Evolutionary conservation across 495 filamentous ascomycete genomes (phyloP), one percentile per base, ranked within the genome.

Genomic region (Hypoxylon cercidicola): DNA sequence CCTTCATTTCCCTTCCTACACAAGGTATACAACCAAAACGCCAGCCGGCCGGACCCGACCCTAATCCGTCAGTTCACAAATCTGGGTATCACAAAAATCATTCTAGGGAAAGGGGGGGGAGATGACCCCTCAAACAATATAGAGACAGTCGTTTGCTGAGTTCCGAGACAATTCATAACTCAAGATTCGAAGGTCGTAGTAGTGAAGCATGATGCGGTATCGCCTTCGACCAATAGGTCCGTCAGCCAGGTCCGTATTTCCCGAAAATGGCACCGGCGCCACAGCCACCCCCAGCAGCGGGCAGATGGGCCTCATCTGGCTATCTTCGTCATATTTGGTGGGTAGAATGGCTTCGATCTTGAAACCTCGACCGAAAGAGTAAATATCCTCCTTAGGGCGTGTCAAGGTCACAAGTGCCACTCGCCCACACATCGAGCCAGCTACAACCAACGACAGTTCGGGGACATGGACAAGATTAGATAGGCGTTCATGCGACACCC

Each of bases 401-500:
- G 91, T 94, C 23, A 94, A 78, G 0, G 89, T 85, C 34, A 97
- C 77, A 2, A 98, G 77, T 0, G 85, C 90, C 9, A 89, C 91
- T 9, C 89, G 85, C 13, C 95, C 95, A 50, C 82, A 85, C 44
- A 91, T 85, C 4, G 88, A 89, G 6, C 85, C 93, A 0, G 88
- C 83, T 8, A 93, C 77, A 3, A 96, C 85, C 25, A 97, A 78
- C 5, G 87, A 90, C 15, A 96, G 81, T 58, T 95, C 90, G 0
- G 91, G 90, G 21, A 97, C 85, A 54, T 90, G 85, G 20, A 87
- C 77, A 5, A 89, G 75, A 86, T 94, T 90, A 76, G 90, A 91
- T 21, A 97, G 79, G 4, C 94, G 89, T 68, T 93, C 84, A 55
- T 82, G 82, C 16, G 72, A 63, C 32, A 55, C 41, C 82, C 71